phyloP scores from a whole-genome alignment of 2,329 filamentous ascomycete genomes.

The Botrytis fabae region DNA sequence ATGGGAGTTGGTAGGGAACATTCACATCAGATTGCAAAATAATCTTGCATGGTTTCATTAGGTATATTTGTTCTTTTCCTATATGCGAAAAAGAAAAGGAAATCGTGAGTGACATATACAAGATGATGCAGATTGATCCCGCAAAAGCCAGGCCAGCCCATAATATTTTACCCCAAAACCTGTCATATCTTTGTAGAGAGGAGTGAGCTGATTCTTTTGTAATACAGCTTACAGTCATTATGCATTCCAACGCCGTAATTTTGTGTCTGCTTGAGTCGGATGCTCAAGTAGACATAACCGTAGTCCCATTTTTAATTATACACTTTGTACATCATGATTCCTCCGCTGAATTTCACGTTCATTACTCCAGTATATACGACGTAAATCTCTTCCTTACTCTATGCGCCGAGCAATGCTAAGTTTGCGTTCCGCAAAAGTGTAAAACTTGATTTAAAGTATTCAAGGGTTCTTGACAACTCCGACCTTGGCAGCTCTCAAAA shows the following conservation, averaged over 20 bases:
- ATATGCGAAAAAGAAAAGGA: slow-evolving; percentile 9
- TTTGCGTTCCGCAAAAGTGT: not conserved
- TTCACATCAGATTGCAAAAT: not conserved
- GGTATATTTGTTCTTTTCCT: slow-evolving; percentile 14
- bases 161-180: slow-evolving; percentile 15
- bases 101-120: slow-evolving; percentile 21
- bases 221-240: slow-evolving; percentile 23
- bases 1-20: no score
- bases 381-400: not conserved
- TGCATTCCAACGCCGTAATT: slow-evolving; percentile 22
- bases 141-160: slow-evolving; percentile 10
- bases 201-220: slow-evolving; percentile 23
- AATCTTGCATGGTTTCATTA: slow-evolving; percentile 17
- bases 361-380: not conserved
- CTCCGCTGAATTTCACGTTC: not conserved
- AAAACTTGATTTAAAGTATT: not conserved
- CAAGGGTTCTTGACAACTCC: slow-evolving; percentile 82
- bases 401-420: not conserved
- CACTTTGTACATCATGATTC: slow-evolving; percentile 24
- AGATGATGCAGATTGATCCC: slow-evolving; percentile 17
- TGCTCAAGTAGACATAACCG: slow-evolving; percentile 17
- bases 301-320: slow-evolving; percentile 23
- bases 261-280: slow-evolving; percentile 10
- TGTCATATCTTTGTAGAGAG: slow-evolving; percentile 23
- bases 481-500: slow-evolving; percentile 91